A percentile compares a stretch with the other conserved stretches of the same genome.
Evolutionary conservation across 2,329 filamentous ascomycete species (phyloP).

Genomic region (Microdochium paspali): DNA sequence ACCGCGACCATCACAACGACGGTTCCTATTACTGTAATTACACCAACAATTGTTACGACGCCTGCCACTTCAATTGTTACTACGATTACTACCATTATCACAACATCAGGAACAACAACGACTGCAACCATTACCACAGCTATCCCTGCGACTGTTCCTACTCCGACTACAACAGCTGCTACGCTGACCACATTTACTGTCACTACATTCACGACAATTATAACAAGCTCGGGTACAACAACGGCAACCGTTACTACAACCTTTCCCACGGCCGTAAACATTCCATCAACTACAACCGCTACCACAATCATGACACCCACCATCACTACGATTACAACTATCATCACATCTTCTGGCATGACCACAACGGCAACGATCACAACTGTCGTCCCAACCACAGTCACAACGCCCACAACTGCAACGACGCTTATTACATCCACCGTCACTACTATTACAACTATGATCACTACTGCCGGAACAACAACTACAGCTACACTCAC

Average conservation of each 20-base stretch:
- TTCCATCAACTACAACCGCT: background rate
- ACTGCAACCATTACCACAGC: background rate
- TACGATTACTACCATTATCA: background rate
- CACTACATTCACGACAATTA: background rate
- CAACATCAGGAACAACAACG: background rate
- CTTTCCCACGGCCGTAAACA: background rate
- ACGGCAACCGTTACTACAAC: background rate
- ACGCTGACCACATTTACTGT: background rate
- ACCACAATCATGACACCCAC: background rate
- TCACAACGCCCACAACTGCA: background rate
- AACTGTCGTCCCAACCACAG: background rate
- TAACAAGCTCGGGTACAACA: background rate
- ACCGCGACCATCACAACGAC: background rate
- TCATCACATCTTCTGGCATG: background rate
- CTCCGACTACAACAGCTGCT: background rate
- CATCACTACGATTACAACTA: background rate
- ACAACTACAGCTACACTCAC: background rate
- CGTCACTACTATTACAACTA: background rate
- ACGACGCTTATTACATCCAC: background rate
- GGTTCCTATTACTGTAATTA: background rate
- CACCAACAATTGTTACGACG: background rate
- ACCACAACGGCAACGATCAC: background rate
- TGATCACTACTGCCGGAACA: background rate
- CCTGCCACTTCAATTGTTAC: background rate
- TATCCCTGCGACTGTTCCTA: background rate